Evolutionary conservation across 129 eudicot species (phyloP).

Genomic region (Pittosporum tobira): DNA sequence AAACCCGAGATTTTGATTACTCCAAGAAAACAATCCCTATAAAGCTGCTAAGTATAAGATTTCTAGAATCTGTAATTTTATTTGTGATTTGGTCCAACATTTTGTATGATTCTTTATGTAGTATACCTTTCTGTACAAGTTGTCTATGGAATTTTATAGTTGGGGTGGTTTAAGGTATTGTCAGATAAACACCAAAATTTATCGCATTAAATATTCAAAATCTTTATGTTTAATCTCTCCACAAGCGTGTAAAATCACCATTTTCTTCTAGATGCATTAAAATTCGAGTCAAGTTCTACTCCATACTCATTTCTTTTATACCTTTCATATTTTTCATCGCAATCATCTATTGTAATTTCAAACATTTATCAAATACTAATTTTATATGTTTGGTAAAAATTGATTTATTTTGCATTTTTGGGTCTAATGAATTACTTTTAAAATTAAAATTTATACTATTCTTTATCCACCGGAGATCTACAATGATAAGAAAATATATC

Average conservation of each 20-base stretch:
- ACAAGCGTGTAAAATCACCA: neutral
- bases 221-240: neutral
- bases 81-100: conserved; percentile 18
- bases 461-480: too few species aligned
- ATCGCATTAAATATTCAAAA: neutral
- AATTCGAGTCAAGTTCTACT: too few species aligned
- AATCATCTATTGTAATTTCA: too few species aligned
- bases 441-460: too few species aligned
- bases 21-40: conserved; percentile 22
- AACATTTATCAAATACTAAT: too few species aligned
- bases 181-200: neutral
- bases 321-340: too few species aligned
- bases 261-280: too few species aligned
- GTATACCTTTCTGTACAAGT: conserved; percentile 10
- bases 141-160: conserved; percentile 11
- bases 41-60: conserved; percentile 27
- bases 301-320: too few species aligned
- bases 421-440: too few species aligned
- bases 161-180: conserved; percentile 9
- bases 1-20: neutral
- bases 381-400: too few species aligned
- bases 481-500: too few species aligned
- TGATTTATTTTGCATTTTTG: too few species aligned
- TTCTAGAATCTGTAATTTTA: conserved; percentile 26
- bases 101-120: conserved; percentile 13